Percentiles rank a stretch among this genome's conserved stretches.
Conservation (phyloP, 371 early-diverging fungal species). For the Parasitella parasitica region DNA sequence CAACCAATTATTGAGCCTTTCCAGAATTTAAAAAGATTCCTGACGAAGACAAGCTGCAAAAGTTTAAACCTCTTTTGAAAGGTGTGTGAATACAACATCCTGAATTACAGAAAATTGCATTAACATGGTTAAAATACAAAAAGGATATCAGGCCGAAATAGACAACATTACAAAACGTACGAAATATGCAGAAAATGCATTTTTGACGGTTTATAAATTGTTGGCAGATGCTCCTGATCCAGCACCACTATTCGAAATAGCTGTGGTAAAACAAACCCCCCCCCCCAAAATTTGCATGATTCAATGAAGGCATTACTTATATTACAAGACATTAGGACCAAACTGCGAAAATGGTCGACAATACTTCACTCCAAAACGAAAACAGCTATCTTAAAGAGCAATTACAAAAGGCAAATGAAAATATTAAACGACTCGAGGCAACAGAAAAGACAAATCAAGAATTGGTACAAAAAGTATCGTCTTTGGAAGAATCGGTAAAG, state of each 20-base stretch:
- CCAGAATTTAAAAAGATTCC: conserved; percentile 78
- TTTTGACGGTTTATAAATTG: conserved; percentile 77
- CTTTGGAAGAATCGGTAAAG: conserved; percentile 43
- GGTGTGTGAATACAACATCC: conserved; percentile 24
- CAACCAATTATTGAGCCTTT: not conserved
- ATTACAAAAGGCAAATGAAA: conserved; percentile 40
- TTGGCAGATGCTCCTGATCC: conserved; percentile 90
- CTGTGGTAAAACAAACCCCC: conserved; percentile 34
- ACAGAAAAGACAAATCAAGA: conserved; percentile 52
- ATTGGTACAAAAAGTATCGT: conserved; percentile 56
- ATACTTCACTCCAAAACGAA: conserved; percentile 49
- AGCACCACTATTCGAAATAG: conserved; percentile 62
- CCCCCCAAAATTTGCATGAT: not conserved
- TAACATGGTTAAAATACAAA: not conserved
- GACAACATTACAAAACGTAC: conserved; percentile 84
- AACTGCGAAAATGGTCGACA: conserved; percentile 53
- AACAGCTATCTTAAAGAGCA: conserved; percentile 58
- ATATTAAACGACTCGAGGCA: conserved; percentile 34
- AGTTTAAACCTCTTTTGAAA: conserved; percentile 74
- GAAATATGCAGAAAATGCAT: conserved; percentile 82
- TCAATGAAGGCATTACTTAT: not conserved
- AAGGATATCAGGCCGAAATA: conserved; percentile 89
- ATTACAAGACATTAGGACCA: conserved; percentile 50
- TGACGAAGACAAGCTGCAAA: conserved; percentile 74
- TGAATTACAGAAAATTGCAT: not conserved